Base-by-base conservation (phyloP, 495 filamentous ascomycete genomes). In the Hypoxylon fuscum region DNA sequence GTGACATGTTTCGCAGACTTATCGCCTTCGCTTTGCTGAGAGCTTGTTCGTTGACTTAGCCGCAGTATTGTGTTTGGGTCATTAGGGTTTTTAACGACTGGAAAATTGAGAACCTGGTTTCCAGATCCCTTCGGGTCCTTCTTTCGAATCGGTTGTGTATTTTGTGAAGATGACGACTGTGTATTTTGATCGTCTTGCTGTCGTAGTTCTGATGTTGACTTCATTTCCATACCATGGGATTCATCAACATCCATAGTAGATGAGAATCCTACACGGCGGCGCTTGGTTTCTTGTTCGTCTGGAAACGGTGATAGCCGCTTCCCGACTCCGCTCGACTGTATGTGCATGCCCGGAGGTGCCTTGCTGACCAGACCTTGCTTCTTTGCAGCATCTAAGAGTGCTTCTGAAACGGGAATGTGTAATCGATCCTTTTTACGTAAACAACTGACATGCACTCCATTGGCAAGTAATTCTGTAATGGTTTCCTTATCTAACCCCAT, bases 21-120 rank as follows among this genome's bases (percentile, higher is more conserved):
- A 11, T 10, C 75, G 71, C 68, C 67, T 27, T 77, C 72, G 14
- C 68, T 74, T 37, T 58, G 59, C 56, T 79, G 78, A 35, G 78
- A 80, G 32, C 75, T 74, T 27, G 77, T 84, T 22, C 78, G 79
- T 71, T 96, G 91, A 69, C 89, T 93, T 44, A 92, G 82, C 52
- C 88, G 82, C 31, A 86, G 55, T 5, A 81, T 74, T 1, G 89
- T 91, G 56, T 79, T 81, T 21, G 83, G 81, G 57, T 90, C 84
- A 58, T 88, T 83, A 0, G 88, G 83, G 57, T 95, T 84, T 72
- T 96, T 96, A 12, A 96, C 90, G 8, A 94, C 85, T 1, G 89
- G 83, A 63, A 91, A 96, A 12, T 77, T 78, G 18, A 91, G 79
- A 1, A 68, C 72, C n/a, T 76, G 75, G 14, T 66, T 70, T 18